A percentile compares a stretch with the other conserved stretches of the same genome.
phyloP scores from a whole-genome alignment of 2,329 filamentous ascomycete species.

The Clarireedia sp. region DNA sequence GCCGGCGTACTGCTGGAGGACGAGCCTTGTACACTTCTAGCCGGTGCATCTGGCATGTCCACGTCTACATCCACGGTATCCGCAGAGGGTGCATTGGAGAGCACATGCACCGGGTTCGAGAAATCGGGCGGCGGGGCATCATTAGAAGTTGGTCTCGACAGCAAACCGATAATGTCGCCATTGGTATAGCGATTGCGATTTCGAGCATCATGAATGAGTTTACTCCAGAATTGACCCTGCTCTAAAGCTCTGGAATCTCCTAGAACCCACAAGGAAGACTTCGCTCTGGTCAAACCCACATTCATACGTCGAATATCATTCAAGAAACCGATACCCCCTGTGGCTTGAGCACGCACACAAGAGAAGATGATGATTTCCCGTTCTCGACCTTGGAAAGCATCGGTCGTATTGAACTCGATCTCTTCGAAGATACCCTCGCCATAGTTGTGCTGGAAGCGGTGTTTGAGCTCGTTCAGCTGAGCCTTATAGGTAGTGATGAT shows the following conservation, averaged over 20 bases:
- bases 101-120: background rate
- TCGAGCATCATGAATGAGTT: conserved; percentile 75
- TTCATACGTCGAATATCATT: conserved; percentile 99
- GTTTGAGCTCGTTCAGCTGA: conserved; percentile 73
- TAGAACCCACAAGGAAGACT: conserved; percentile 92
- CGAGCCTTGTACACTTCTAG: conserved; percentile 6
- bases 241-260: conserved; percentile 82
- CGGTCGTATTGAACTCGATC: conserved; percentile 97
- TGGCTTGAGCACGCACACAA: conserved; percentile 87
- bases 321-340: conserved; percentile 96
- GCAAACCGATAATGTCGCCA: conserved; percentile 50
- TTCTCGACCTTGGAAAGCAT: conserved; percentile 94
- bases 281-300: conserved; percentile 91
- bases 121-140: conserved; percentile 9
- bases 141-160: conserved; percentile 38
- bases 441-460: conserved; percentile 63
- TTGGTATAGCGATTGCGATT: conserved; percentile 67
- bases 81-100: background rate
- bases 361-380: conserved; percentile 99
- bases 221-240: conserved; percentile 85
- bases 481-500: conserved; percentile 98
- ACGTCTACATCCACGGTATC: conserved; percentile 1
- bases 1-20: background rate
- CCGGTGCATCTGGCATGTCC: conserved; percentile 11
- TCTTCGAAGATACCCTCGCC: conserved; percentile 66